These are phyloP conservation scores for Kuraishia floccosa DNA, from an alignment of 805 yeast genomes.

Conservation along the genomic window DNA sequence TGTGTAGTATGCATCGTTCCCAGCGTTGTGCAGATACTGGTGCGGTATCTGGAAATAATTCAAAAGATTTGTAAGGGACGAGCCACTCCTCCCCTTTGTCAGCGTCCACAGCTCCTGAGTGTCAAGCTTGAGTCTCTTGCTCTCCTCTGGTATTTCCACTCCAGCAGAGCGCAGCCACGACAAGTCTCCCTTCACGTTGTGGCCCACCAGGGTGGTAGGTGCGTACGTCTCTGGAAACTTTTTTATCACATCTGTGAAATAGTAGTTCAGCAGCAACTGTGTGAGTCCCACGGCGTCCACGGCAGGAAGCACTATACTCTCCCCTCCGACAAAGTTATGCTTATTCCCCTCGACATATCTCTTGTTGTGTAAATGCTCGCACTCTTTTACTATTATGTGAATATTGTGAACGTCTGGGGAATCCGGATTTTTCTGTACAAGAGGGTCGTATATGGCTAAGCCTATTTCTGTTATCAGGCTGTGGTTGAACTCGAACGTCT, in stretches of 20 bases:
- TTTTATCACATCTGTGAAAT: constrained; percentile 16
- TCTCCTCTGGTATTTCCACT: constrained; percentile 27
- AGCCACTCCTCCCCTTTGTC: constrained; percentile 28
- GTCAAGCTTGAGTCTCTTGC: constrained; percentile 24
- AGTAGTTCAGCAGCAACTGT: constrained; percentile 30
- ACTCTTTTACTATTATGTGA: constrained; percentile 34
- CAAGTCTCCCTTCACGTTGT: constrained; percentile 43
- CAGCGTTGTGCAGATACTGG: constrained; percentile 56
- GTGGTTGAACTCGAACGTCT: constrained; percentile 38
- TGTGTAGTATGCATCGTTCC: constrained; percentile 61
- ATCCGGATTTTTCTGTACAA: constrained; percentile 24
- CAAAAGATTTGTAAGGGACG: constrained; percentile 33
- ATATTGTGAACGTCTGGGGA: constrained; percentile 27
- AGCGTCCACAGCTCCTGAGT: constrained; percentile 32
- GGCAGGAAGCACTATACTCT: constrained; percentile 27
- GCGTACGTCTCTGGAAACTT: constrained; percentile 6
- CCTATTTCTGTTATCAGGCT: constrained; percentile 44
- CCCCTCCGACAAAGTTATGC: constrained; percentile 37
- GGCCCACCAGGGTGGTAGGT: constrained; percentile 41
- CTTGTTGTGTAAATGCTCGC: constrained; percentile 32
- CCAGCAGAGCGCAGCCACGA: constrained; percentile 35
- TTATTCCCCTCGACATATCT: constrained; percentile 43
- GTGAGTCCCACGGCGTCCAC: constrained; percentile 24
- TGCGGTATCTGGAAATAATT: constrained; percentile 40
- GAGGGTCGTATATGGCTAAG: constrained; percentile 43